A percentile compares a stretch with the other conserved stretches of the same genome.
These are phyloP conservation scores for Candida vartiovaarae DNA, from an alignment of 805 yeast species.

Conservation along the genomic window DNA sequence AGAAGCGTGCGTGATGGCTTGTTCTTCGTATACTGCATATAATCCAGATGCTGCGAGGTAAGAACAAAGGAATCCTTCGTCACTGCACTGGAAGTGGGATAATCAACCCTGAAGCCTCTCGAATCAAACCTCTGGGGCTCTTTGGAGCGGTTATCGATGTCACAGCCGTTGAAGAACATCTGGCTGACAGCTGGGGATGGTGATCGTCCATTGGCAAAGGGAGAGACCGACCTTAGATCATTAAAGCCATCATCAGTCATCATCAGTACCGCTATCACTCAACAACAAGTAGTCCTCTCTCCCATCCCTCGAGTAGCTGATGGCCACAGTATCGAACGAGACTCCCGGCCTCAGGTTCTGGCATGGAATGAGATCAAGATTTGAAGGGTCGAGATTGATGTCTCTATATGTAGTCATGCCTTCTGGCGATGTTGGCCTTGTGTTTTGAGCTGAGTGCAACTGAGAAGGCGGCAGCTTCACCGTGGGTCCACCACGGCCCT, in stretches of 20 bases:
- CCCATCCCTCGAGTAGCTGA: slow-evolving; percentile 2
- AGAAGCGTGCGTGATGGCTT: slow-evolving; percentile 38
- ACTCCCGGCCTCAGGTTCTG: slow-evolving; percentile 1
- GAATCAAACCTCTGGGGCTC: background rate
- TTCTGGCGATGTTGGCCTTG: background rate
- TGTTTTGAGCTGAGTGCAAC: no score
- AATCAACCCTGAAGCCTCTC: slow-evolving; percentile 17
- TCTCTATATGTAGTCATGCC: background rate
- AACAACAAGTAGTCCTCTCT: background rate
- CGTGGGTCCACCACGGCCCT: no score
- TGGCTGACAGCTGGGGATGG: background rate
- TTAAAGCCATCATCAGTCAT: slow-evolving; percentile 1
- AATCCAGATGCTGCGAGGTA: background rate
- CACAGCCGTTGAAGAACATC: background rate
- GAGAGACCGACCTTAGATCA: slow-evolving; percentile 9
- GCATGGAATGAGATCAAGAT: background rate
- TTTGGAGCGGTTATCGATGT: background rate
- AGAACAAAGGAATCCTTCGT: slow-evolving; percentile 11
- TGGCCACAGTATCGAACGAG: slow-evolving; percentile 7
- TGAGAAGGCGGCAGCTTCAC: no score
- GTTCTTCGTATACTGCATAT: background rate
- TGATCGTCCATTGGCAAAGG: slow-evolving; percentile 5
- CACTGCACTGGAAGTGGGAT: slow-evolving; percentile 16
- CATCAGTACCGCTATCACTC: slow-evolving; percentile 1
- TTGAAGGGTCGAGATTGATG: background rate